Conservation (phyloP, 169 alveolate species). For the Theileria orientalis region DNA sequence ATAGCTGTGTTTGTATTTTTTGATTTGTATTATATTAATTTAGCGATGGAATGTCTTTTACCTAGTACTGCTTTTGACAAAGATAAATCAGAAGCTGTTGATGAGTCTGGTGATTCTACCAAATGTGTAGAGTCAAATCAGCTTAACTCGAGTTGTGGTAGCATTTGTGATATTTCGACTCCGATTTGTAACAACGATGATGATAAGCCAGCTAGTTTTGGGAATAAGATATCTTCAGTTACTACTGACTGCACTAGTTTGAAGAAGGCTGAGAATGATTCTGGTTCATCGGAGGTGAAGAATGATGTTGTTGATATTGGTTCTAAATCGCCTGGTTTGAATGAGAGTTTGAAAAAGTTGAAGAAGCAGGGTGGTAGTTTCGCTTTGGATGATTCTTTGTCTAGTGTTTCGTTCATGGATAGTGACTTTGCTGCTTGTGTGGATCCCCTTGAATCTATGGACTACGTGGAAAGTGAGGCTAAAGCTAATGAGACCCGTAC, state of each 20-base stretch:
- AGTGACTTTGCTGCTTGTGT: not conserved
- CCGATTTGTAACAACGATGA: slow-evolving; percentile 2
- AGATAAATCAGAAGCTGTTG: not conserved
- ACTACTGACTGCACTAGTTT: not conserved
- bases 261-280: not conserved
- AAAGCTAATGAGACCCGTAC: not conserved
- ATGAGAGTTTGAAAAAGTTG: slow-evolving; percentile 4
- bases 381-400: not conserved
- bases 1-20: not conserved
- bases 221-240: too few species aligned
- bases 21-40: slow-evolving; percentile 16
- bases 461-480: not conserved
- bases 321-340: not conserved
- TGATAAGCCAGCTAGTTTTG: not conserved
- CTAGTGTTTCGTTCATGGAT: not conserved
- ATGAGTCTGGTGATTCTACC: slow-evolving; percentile 14
- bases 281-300: not conserved
- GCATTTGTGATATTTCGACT: slow-evolving; percentile 19
- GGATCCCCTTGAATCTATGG: not conserved
- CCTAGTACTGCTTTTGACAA: slow-evolving; percentile 11
- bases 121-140: slow-evolving; percentile 17
- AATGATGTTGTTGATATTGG: not conserved
- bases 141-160: not conserved
- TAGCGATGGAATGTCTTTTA: slow-evolving; percentile 9
- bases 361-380: not conserved